Evolutionary conservation across 2,329 filamentous ascomycete species (phyloP), one percentile per base, ranked within the genome.

Genomic region (Aureobasidium sp.): DNA sequence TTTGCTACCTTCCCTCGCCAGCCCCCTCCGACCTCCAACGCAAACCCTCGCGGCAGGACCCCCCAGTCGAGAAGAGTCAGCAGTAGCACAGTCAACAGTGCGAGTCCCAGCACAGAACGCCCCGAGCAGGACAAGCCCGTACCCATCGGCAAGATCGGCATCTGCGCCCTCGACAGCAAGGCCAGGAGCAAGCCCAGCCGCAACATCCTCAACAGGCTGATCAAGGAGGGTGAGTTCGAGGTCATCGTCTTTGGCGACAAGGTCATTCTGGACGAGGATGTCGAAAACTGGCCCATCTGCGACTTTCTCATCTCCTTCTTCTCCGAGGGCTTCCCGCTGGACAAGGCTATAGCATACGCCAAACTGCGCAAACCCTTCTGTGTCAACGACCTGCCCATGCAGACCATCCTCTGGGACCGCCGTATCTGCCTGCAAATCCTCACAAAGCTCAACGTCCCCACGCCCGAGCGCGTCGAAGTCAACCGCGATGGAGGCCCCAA

Each of bases 261-360:
- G 75, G 93, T 96, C 45, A 99, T 99, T 66, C 80, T 99, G 37
- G 94, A 99, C 69, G 94, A 99, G 82, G 89, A 89, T 64, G 88
- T 96, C 60, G 91, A 95, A 74, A 95, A 96, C 71, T 96, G 92
- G 92, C 92, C 92, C 19, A 85, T 95, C 59, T 95, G 90, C 74
- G 94, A 99, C 75, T 99, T 95, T 69, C 77, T 99, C 60, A 96
- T 99, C 69, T 96, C 92, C 3, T 99, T 99, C 76, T 99, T 97
- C 74, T 97, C 93, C 0, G 93, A 96, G 72, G 94, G 94, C 0
- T 99, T 99, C 67, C 94, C 94, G 0, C 77, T 99, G 49, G 92
- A 97, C 66, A 99, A 99, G 72, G 94, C 95, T 5, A 95, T 99
- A 67, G 90, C 91, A 35, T 99, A 99, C 73, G 90, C 91, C 63